Evolutionary conservation across 2,329 filamentous ascomycete genomes (phyloP).

Genomic region (Cytospora piceae): DNA sequence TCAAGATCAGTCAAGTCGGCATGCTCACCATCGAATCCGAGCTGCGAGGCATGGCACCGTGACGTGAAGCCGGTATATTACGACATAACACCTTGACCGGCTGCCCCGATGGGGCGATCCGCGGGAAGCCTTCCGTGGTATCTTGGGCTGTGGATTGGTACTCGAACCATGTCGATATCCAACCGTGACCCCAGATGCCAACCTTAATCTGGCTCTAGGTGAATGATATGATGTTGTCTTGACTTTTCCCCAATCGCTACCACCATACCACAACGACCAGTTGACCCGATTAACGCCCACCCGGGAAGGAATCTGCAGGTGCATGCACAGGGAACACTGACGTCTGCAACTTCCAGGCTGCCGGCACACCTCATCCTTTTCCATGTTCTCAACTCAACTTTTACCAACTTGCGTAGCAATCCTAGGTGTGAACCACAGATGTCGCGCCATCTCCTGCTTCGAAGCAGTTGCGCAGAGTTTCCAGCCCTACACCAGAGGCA

Average conservation of each 20-base stretch:
- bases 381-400: constrained; percentile 20
- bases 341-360: constrained; percentile 21
- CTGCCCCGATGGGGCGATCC: constrained; percentile 1
- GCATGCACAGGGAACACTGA: constrained; percentile 6
- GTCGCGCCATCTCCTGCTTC: constrained; percentile 21
- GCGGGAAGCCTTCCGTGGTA: neutral
- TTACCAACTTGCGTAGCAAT: neutral
- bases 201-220: neutral
- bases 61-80: neutral
- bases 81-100: neutral
- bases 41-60: constrained; percentile 2
- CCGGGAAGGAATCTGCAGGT: constrained; percentile 22
- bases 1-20: neutral
- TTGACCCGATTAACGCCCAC: constrained; percentile 13
- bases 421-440: constrained; percentile 5
- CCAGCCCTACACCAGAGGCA: constrained; percentile 19
- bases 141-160: neutral
- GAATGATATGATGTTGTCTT: neutral
- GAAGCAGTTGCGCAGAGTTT: constrained; percentile 25
- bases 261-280: constrained; percentile 4
- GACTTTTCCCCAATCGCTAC: neutral
- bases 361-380: constrained; percentile 10
- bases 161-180: neutral
- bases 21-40: constrained; percentile 16
- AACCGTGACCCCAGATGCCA: neutral